Percentiles rank a stretch among this genome's conserved stretches.
Evolutionary conservation across 805 yeast species (phyloP).

Genomic region (Debaryomyces hansenii): DNA sequence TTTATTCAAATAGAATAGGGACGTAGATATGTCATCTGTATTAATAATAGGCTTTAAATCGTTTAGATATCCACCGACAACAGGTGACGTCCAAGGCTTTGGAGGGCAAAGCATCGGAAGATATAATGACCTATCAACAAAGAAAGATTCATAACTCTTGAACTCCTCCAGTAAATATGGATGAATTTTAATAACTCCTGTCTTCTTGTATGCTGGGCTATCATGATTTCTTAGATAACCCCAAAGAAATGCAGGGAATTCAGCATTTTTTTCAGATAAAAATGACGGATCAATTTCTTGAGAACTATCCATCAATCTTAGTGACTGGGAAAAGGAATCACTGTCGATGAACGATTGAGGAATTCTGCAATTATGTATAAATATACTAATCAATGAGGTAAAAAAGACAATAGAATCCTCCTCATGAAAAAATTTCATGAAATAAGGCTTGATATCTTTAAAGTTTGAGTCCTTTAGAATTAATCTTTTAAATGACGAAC

Average conservation of each 20-base stretch:
- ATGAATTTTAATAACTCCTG: conserved; percentile 23
- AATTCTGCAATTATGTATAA: conserved; percentile 14
- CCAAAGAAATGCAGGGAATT: conserved; percentile 11
- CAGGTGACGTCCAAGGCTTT: conserved; percentile 32
- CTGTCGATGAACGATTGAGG: conserved; percentile 6
- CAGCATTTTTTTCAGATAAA: not conserved
- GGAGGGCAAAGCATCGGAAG: conserved; percentile 44
- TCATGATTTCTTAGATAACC: not conserved
- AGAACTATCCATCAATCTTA: conserved; percentile 2
- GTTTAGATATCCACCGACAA: conserved; percentile 34
- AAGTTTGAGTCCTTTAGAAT: conserved; percentile 10
- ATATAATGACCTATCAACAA: conserved; percentile 13
- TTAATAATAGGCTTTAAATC: conserved; percentile 24
- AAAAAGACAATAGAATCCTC: conserved; percentile 20
- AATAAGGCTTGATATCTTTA: conserved; percentile 4
- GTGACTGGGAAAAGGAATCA: conserved; percentile 2
- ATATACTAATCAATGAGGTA: conserved; percentile 14
- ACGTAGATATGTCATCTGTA: conserved; percentile 13
- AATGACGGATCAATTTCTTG: conserved; percentile 3
- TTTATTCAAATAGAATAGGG: conserved; percentile 18
- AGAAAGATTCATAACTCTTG: conserved; percentile 8
- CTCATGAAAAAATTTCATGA: conserved; percentile 12
- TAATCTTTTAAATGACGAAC: conserved; percentile 10
- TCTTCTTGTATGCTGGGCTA: not conserved
- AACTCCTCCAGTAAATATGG: conserved; percentile 20